Evolutionary conservation across 2,329 filamentous ascomycete species (phyloP).

Genomic region (Fusarium sp.): DNA sequence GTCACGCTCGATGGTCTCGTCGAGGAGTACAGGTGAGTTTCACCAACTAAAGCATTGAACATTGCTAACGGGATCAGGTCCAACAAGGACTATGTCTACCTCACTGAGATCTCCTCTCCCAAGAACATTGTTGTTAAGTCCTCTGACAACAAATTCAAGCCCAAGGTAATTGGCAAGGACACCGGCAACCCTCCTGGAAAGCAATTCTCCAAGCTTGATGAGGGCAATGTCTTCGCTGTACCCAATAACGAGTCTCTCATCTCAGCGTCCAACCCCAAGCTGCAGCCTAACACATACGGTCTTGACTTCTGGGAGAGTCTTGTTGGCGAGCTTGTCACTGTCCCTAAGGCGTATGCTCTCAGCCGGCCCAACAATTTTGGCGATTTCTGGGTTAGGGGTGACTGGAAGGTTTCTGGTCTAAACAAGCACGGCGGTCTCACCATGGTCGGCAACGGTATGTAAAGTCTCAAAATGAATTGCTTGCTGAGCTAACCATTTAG

Average conservation of each 20-base stretch:
- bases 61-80: conserved; percentile 56
- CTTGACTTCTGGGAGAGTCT: conserved; percentile 82
- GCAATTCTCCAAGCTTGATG: conserved; percentile 71
- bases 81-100: conserved; percentile 67
- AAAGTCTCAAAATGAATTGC: neutral
- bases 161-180: conserved; percentile 71
- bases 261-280: conserved; percentile 69
- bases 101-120: conserved; percentile 72
- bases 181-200: conserved; percentile 69
- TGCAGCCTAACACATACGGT: conserved; percentile 72
- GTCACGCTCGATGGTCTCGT: conserved; percentile 71
- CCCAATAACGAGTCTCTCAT: conserved; percentile 72
- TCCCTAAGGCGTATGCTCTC: conserved; percentile 68
- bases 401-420: conserved; percentile 72
- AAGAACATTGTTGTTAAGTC: conserved; percentile 66
- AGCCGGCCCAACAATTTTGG: conserved; percentile 73
- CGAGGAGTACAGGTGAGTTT: conserved; percentile 64
- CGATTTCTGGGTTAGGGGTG: conserved; percentile 76
- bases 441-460: conserved; percentile 65
- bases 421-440: conserved; percentile 75
- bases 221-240: conserved; percentile 73
- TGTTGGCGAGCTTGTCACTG: conserved; percentile 74
- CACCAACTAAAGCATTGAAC: neutral
- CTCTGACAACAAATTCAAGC: conserved; percentile 64
- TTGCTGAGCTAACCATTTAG: conserved; percentile 49